These are phyloP conservation scores for Daldinia bambusicola DNA, from an alignment of 495 filamentous ascomycete genomes.

Conservation along the genomic window DNA sequence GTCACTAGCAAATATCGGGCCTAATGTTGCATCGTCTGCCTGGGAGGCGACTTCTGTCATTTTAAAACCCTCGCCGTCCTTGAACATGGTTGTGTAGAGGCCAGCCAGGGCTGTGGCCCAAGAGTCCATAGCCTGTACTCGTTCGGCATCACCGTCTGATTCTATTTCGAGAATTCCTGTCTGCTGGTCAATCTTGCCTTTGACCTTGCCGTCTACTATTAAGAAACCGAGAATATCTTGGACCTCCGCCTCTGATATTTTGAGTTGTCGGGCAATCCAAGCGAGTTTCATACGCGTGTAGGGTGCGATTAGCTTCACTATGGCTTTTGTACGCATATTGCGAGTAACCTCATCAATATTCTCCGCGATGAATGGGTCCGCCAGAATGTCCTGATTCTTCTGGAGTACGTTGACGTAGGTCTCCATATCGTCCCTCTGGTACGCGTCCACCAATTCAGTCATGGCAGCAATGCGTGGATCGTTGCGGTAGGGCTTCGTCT, in stretches of 20 bases:
- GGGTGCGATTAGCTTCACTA: constrained; percentile 91
- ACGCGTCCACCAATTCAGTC: constrained; percentile 96
- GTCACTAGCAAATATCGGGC: constrained; percentile 13
- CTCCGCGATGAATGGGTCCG: constrained; percentile 96
- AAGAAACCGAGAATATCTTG: constrained; percentile 93
- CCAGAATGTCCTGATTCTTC: constrained; percentile 87
- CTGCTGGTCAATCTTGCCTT: constrained; percentile 89
- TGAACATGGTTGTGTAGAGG: constrained; percentile 73
- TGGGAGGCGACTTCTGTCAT: constrained; percentile 22
- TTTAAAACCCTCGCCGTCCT: constrained; percentile 76
- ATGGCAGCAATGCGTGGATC: constrained; percentile 95
- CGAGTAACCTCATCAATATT: constrained; percentile 99
- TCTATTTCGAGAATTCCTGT: constrained; percentile 84
- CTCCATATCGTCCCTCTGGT: constrained; percentile 94
- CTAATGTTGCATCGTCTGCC: constrained; percentile 17
- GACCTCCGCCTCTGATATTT: constrained; percentile 84
- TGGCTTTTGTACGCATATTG: constrained; percentile 96
- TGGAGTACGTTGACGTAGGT: constrained; percentile 87
- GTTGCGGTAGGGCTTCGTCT: constrained; percentile 98
- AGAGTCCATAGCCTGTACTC: constrained; percentile 74
- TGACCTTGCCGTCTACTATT: constrained; percentile 87
- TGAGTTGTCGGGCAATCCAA: constrained; percentile 87
- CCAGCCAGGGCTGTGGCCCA: constrained; percentile 75
- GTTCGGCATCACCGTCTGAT: constrained; percentile 76
- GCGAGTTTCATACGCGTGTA: constrained; percentile 90